Conservation (phyloP, 2,329 filamentous ascomycete species). For the Fusarium redolens region DNA sequence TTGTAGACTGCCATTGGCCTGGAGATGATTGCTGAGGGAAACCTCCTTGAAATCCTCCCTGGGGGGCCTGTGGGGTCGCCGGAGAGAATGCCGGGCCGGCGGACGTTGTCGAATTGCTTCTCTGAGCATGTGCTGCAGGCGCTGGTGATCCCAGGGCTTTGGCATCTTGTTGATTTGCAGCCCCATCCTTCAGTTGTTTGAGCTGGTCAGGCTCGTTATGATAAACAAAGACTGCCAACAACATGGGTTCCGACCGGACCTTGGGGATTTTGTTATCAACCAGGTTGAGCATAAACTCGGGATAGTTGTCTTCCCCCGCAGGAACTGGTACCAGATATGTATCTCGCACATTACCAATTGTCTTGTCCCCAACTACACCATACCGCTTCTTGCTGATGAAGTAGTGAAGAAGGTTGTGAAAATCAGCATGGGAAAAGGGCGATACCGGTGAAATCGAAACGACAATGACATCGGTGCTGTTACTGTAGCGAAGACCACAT, state of each 20-base stretch:
- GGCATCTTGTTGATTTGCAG: slow-evolving; percentile 17
- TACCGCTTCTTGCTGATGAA: slow-evolving; percentile 86
- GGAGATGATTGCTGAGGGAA: slow-evolving; percentile 51
- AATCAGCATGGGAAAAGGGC: slow-evolving; percentile 69
- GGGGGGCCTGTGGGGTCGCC: slow-evolving; percentile 55
- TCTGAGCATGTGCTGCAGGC: slow-evolving; percentile 51
- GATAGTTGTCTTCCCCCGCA: slow-evolving; percentile 75
- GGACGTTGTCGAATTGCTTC: slow-evolving; percentile 59
- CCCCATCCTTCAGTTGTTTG: slow-evolving; percentile 44
- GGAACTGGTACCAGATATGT: slow-evolving; percentile 91
- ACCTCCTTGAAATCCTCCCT: slow-evolving; percentile 45
- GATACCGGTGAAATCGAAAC: slow-evolving; percentile 76
- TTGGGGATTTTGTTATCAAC: slow-evolving; percentile 83
- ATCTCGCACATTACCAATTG: slow-evolving; percentile 81
- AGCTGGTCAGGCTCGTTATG: slow-evolving; percentile 65
- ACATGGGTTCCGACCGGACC: slow-evolving; percentile 76
- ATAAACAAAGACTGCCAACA: slow-evolving; percentile 88
- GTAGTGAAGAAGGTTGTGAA: slow-evolving; percentile 86
- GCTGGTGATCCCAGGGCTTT: slow-evolving; percentile 48
- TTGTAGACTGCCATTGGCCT: slow-evolving; percentile 50
- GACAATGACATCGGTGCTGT: slow-evolving; percentile 85
- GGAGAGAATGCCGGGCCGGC: slow-evolving; percentile 65
- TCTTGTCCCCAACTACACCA: slow-evolving; percentile 85
- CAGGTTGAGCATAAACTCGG: slow-evolving; percentile 90
- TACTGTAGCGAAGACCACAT: slow-evolving; percentile 84